phyloP scores from a whole-genome alignment of 2,329 filamentous ascomycete species.

The Exophiala aquamarina region DNA sequence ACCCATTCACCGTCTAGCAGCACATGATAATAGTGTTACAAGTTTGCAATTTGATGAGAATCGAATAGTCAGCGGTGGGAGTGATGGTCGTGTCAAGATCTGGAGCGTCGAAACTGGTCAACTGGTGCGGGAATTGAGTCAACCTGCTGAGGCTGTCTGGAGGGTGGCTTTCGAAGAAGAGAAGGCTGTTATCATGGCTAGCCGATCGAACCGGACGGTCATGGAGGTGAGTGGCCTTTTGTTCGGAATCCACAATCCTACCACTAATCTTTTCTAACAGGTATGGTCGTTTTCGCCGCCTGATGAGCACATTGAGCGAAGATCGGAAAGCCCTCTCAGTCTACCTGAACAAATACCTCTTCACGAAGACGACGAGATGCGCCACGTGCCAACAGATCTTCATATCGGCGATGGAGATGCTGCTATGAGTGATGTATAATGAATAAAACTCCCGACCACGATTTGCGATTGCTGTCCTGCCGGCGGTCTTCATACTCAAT shows the following conservation, averaged over 20 bases:
- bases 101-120: slow-evolving; percentile 94
- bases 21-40: slow-evolving; percentile 97
- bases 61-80: slow-evolving; percentile 91
- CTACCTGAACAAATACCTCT: slow-evolving; percentile 35
- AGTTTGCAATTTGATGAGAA: slow-evolving; percentile 96
- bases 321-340: slow-evolving; percentile 43
- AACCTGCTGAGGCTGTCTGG: slow-evolving; percentile 94
- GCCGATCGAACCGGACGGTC: slow-evolving; percentile 78
- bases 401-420: slow-evolving; percentile 15
- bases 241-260: slow-evolving; percentile 1
- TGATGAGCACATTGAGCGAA: slow-evolving; percentile 53
- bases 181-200: slow-evolving; percentile 94
- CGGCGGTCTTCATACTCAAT: too few relatives aligned
- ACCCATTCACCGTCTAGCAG: slow-evolving; percentile 89
- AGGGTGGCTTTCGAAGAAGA: slow-evolving; percentile 97
- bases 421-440: slow-evolving; percentile 21
- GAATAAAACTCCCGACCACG: neutral
- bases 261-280: slow-evolving; percentile 45
- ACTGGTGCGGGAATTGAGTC: slow-evolving; percentile 85
- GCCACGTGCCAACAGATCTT: slow-evolving; percentile 8
- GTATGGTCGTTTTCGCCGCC: slow-evolving; percentile 95
- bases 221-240: slow-evolving; percentile 76
- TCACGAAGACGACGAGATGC: slow-evolving; percentile 14
- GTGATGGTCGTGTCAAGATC: slow-evolving; percentile 96
- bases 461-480: too few relatives aligned